Base-by-base conservation (phyloP, 805 yeast genomes). In the Suhomyces xylopsoci region DNA sequence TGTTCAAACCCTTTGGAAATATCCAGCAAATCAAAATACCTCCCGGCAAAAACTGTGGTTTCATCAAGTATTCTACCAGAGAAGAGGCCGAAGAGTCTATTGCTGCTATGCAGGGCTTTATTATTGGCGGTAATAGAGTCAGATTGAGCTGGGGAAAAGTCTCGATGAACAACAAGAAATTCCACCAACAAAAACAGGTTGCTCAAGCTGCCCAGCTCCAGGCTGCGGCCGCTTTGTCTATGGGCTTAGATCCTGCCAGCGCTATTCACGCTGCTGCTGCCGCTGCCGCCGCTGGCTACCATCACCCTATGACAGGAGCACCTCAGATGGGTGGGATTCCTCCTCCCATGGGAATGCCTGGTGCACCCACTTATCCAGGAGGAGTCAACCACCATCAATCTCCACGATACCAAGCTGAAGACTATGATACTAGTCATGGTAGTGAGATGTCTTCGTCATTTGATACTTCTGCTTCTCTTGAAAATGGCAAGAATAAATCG, bases 111-210 rank as follows among this genome's bases (percentile, higher is more conserved):
- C 96, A 91, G 70, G 96, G 96, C 8, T 89, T 84, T 65, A 90
- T 90, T 36, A 85, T 91, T 60, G 93, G 92, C 48, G 91, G 89
- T 53, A 85, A 89, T 52, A 79, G 93, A 55, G 84, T 91, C 47
- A 78, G 96, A 60, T 78, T 91, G 53, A 85, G 93, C 49, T 91
- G 97, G 97, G 97, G 97, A 28, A 80, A 90, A 59, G 77, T 67
- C 8, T 70, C 73, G 1, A 52, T 58, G 45, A 65, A 63, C 53
- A 69, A 69, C 55, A 69, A 66, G 47, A 68, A 65, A 53, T 71
- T 58, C 53, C 68, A 63, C 34, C 69, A 63, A 47, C 72, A 66
- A 38, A 69, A 63, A 14, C 59, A 64, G 45, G 63, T 60, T 44
- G 68, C 68, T 3, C 74, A 67, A 49, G 68, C 73, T 30, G 67